Evolutionary conservation across 2,329 filamentous ascomycete species (phyloP).

Genomic region (Fusarium secorum): DNA sequence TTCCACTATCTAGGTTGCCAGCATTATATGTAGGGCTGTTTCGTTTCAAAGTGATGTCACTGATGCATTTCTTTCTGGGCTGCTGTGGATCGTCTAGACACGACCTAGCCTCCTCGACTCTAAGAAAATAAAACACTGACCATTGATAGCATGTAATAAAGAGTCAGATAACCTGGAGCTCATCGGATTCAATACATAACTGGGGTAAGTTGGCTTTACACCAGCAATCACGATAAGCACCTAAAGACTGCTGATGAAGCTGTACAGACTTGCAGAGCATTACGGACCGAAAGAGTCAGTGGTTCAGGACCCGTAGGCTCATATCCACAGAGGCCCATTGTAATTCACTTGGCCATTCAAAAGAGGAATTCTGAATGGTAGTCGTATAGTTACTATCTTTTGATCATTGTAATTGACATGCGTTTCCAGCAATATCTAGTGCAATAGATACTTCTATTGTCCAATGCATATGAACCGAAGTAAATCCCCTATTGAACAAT

Average conservation of each 20-base stretch:
- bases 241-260: not conserved
- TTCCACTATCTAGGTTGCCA: no score
- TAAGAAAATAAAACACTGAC: not conserved
- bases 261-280: not conserved
- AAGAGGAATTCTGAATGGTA: accelerated
- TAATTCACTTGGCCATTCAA: not conserved
- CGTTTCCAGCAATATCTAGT: accelerated
- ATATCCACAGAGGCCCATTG: not conserved
- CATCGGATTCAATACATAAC: accelerated
- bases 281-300: no score
- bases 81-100: accelerated
- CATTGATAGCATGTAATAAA: accelerated
- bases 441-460: no score
- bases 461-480: not conserved
- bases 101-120: no score
- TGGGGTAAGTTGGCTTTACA: accelerated
- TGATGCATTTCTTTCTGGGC: no score
- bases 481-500: not conserved
- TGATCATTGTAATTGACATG: no score
- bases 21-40: not conserved
- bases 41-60: not conserved
- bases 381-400: not conserved
- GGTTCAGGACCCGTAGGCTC: no score
- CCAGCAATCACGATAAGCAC: not conserved
- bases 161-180: accelerated